A percentile compares a stretch with the other conserved stretches of the same genome.
phyloP scores from a whole-genome alignment of 768 basidiomycete species.

The Porphyrellus cyaneotinctus region DNA sequence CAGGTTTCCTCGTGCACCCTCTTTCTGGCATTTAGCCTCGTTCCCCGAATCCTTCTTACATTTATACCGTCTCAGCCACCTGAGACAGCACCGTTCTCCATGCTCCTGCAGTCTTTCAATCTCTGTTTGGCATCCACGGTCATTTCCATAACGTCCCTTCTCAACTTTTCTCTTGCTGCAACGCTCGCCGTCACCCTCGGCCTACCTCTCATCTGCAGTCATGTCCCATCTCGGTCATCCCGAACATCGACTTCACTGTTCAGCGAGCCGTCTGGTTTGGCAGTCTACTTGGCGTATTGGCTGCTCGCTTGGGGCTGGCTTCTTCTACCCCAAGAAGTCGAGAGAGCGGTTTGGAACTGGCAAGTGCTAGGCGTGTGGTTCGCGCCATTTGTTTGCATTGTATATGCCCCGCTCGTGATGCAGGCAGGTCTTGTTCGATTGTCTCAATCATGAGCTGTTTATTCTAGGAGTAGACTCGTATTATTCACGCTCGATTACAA shows the following conservation, averaged over 20 bases:
- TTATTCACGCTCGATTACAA: not conserved
- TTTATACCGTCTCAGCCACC: constrained; percentile 22
- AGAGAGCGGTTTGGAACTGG: constrained; percentile 68
- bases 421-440: constrained; percentile 63
- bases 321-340: constrained; percentile 41
- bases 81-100: constrained; percentile 38
- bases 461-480: not conserved
- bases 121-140: constrained; percentile 83
- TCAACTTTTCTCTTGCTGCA: constrained; percentile 90
- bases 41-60: constrained; percentile 35
- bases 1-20: constrained; percentile 29
- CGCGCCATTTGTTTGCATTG: constrained; percentile 74
- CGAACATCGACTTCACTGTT: constrained; percentile 18
- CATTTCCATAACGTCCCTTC: constrained; percentile 79
- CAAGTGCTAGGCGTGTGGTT: constrained; percentile 79
- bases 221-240: constrained; percentile 28
- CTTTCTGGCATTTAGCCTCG: constrained; percentile 26
- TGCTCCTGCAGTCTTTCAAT: constrained; percentile 66
- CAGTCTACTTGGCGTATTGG: constrained; percentile 36
- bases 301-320: constrained; percentile 58
- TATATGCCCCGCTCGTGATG: constrained; percentile 70
- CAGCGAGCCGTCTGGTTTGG: constrained; percentile 18
- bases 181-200: constrained; percentile 61
- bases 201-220: constrained; percentile 54
- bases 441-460: constrained; percentile 3